Percentiles rank a stretch among this genome's conserved stretches.
Conservation (phyloP, 192 early-diverging fungal species). For the Coemansia furcata region DNA sequence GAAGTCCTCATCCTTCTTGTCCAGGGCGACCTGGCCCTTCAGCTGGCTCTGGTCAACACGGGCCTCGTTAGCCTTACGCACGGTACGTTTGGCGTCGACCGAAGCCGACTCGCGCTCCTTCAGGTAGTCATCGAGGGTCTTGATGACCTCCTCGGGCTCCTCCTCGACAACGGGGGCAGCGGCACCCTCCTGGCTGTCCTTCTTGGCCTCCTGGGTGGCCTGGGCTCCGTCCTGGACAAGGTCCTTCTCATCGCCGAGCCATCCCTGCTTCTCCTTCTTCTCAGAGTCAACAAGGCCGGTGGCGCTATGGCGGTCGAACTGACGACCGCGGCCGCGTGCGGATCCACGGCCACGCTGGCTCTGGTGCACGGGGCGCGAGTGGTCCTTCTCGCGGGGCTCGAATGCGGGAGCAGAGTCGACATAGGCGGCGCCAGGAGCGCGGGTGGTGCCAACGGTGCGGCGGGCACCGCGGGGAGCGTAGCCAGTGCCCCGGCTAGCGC, state of each 20-base stretch:
- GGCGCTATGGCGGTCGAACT: constrained; percentile 82
- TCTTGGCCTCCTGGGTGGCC: constrained; percentile 40
- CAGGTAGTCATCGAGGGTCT: constrained; percentile 86
- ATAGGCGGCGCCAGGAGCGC: constrained; percentile 9
- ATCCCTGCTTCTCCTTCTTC: constrained; percentile 89
- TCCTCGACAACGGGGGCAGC: constrained; percentile 47
- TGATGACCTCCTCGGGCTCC: constrained; percentile 76
- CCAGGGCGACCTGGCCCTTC: constrained; percentile 72
- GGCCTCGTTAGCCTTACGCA: constrained; percentile 87
- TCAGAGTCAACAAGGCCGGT: constrained; percentile 76
- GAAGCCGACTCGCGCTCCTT: constrained; percentile 63
- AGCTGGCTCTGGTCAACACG: constrained; percentile 73
- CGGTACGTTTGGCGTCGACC: constrained; percentile 57
- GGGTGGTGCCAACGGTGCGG: constrained; percentile 25
- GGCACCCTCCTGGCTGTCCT: constrained; percentile 43
- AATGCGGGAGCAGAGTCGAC: constrained; percentile 21
- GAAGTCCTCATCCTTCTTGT: constrained; percentile 71
- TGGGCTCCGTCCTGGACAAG: constrained; percentile 35
- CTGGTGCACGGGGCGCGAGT: constrained; percentile 43
- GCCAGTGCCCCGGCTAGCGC: constrained; percentile 10
- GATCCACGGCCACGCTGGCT: constrained; percentile 57
- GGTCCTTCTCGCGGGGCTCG: constrained; percentile 41
- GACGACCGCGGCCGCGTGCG: constrained; percentile 62
- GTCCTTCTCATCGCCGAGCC: constrained; percentile 60
- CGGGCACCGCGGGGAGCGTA: constrained; percentile 35